Evolutionary conservation across 768 basidiomycete genomes (phyloP), one percentile per base, ranked within the genome.

Genomic region (Trametes cingulata): DNA sequence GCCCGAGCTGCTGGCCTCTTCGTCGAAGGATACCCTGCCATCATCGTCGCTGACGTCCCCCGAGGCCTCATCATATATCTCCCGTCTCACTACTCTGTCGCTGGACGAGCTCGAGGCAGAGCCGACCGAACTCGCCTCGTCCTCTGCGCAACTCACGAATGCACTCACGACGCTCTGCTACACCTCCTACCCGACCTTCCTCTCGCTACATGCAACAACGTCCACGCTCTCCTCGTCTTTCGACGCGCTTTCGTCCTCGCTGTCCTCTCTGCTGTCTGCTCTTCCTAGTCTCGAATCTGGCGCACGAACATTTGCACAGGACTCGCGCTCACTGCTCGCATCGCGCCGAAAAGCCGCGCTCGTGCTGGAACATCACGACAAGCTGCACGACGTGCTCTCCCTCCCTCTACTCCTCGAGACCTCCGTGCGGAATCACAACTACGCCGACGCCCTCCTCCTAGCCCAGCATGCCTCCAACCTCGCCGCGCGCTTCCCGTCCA

Each of bases 331-430:
- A 20, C 83, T 95, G n/a, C 83, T 93, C 52, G 77, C 80, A 48
- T 87, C 91, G 52, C 82, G 95, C 37, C 79, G 82, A 59, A 87
- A 88, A 63, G 92, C 92, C 0, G 80, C 85, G 33, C 78, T 91
- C 50, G 92, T 98, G n/a, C 83, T 94, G 60, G 95, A 98, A 67
- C 91, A 96, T 67, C 90, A 94, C 69, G 93, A 96, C 72, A 95
- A 95, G 73, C 82, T 98, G 60, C 82, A 90, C 64, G 95, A 98
- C 72, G 75, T 98, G 36, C 84, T 98, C 57, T 95, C 97, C 66
- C 83, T 95, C 48, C 94, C 96, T 9, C 78, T 90, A 51, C 82
- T 99, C 29, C 89, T 97, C 69, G 93, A 96, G 71, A 92, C 93
- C 1, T 98, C 94, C 70, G 90, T 97, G 14, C 84, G 94, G 39